These are phyloP conservation scores for Hemileccinum rubropunctum DNA, from an alignment of 768 basidiomycete species.

Conservation along the genomic window DNA sequence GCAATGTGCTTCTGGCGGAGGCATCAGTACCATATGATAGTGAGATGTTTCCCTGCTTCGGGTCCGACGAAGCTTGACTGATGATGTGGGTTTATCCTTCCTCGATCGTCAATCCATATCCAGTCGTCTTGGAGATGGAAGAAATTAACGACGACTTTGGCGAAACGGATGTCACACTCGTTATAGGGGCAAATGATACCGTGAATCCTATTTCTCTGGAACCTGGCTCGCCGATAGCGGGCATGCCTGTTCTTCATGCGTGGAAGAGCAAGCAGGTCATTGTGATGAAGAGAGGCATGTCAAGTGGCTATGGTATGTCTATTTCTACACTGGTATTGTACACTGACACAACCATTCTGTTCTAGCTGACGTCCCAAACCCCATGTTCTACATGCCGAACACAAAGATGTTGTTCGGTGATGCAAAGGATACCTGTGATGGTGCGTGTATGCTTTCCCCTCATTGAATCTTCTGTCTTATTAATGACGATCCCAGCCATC, in stretches of 20 bases:
- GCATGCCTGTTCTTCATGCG: slow-evolving; percentile 89
- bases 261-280: slow-evolving; percentile 94
- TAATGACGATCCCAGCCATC: slow-evolving; percentile 41
- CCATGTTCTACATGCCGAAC: slow-evolving; percentile 90
- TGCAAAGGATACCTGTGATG: slow-evolving; percentile 88
- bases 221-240: slow-evolving; percentile 82
- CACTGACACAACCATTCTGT: background rate
- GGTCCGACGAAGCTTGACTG: background rate
- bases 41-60: slow-evolving; percentile 33
- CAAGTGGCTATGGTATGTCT: slow-evolving; percentile 75
- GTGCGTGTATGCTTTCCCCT: slow-evolving; percentile 34
- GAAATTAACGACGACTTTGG: slow-evolving; percentile 92
- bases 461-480: background rate
- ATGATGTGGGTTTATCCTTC: background rate
- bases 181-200: slow-evolving; percentile 91
- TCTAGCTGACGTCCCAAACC: slow-evolving; percentile 86
- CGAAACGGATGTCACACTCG: slow-evolving; percentile 86
- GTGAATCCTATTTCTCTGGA: slow-evolving; percentile 90
- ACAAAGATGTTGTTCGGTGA: slow-evolving; percentile 93
- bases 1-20: slow-evolving; percentile 88
- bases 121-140: slow-evolving; percentile 91
- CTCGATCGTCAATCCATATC: background rate
- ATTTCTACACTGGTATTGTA: background rate
- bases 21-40: slow-evolving; percentile 90
- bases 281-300: slow-evolving; percentile 91